Percentiles rank a stretch among this genome's conserved stretches.
phyloP scores from a whole-genome alignment of 2,329 filamentous ascomycete genomes.

The Akanthomyces dipterigenus region DNA sequence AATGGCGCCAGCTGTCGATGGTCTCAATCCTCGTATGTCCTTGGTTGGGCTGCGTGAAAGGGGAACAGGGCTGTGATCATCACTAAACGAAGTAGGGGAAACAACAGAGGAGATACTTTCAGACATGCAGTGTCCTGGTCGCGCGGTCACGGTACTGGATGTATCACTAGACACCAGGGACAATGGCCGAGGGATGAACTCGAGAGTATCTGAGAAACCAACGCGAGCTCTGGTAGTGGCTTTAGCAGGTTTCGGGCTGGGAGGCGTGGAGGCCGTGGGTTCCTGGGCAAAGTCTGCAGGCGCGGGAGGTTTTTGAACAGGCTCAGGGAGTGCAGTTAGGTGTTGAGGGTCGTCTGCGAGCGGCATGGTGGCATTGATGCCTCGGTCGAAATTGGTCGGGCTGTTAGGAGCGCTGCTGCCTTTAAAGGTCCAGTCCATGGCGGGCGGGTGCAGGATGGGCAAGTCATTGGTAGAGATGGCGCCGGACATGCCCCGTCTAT shows the following conservation, averaged over 20 bases:
- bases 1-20: slow-evolving; percentile 66
- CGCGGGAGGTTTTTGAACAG: slow-evolving; percentile 6
- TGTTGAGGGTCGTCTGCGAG: slow-evolving; percentile 8
- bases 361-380: slow-evolving; percentile 9
- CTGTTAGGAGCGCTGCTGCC: slow-evolving; percentile 61
- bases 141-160: slow-evolving; percentile 66
- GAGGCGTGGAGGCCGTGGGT: neutral
- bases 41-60: slow-evolving; percentile 34
- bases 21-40: slow-evolving; percentile 45
- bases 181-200: slow-evolving; percentile 75
- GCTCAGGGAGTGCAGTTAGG: slow-evolving; percentile 13
- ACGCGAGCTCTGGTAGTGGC: slow-evolving; percentile 55
- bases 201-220: slow-evolving; percentile 76
- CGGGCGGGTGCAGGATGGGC: slow-evolving; percentile 57
- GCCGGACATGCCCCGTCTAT: slow-evolving; percentile 64
- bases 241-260: slow-evolving; percentile 22
- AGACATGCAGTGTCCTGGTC: slow-evolving; percentile 64
- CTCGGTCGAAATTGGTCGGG: slow-evolving; percentile 40
- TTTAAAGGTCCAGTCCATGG: slow-evolving; percentile 42
- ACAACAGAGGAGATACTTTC: slow-evolving; percentile 75
- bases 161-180: slow-evolving; percentile 82
- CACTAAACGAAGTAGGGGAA: slow-evolving; percentile 44
- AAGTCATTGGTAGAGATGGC: slow-evolving; percentile 82
- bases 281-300: neutral
- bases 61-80: slow-evolving; percentile 34